Percentiles rank a stretch among this genome's conserved stretches.
Evolutionary conservation across 2,329 filamentous ascomycete species (phyloP).

Genomic region (Calonectria leucothoes): DNA sequence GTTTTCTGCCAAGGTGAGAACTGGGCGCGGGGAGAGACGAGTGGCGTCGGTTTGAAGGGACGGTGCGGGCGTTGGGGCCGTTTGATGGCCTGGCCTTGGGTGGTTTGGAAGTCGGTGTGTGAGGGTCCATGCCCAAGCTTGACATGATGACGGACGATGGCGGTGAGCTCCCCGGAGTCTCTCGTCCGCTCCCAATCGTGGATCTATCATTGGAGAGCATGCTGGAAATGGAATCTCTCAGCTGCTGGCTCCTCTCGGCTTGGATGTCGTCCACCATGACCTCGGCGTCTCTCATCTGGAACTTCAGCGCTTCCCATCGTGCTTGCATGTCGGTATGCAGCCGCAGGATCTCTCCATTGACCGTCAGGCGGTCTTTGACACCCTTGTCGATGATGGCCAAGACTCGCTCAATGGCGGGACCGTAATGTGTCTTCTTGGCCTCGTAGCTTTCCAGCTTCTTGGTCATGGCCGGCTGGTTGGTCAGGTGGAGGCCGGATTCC

Average conservation of each 20-base stretch:
- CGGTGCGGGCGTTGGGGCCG: slow-evolving; percentile 57
- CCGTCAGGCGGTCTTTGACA: slow-evolving; percentile 93
- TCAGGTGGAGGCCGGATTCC: slow-evolving; percentile 79
- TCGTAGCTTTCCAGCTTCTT: slow-evolving; percentile 96
- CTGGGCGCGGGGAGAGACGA: slow-evolving; percentile 61
- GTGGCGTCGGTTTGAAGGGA: slow-evolving; percentile 58
- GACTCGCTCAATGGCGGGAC: slow-evolving; percentile 91
- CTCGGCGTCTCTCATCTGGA: slow-evolving; percentile 83
- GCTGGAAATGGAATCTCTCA: slow-evolving; percentile 93
- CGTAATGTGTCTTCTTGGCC: slow-evolving; percentile 93
- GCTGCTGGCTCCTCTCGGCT: slow-evolving; percentile 74
- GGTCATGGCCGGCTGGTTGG: slow-evolving; percentile 74
- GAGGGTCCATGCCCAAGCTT: slow-evolving; percentile 61
- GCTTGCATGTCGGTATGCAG: slow-evolving; percentile 86
- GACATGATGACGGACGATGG: slow-evolving; percentile 73
- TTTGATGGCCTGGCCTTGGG: slow-evolving; percentile 61
- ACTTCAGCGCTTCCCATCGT: slow-evolving; percentile 82
- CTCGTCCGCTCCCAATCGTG: slow-evolving; percentile 74
- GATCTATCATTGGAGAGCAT: slow-evolving; percentile 88
- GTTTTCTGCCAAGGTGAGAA: slow-evolving; percentile 54
- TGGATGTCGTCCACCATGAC: slow-evolving; percentile 78
- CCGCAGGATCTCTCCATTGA: slow-evolving; percentile 94
- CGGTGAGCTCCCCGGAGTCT: slow-evolving; percentile 76
- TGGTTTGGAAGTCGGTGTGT: slow-evolving; percentile 56
- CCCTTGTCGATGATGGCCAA: slow-evolving; percentile 94